Conservation (phyloP, 2,329 filamentous ascomycete species). For the Periconia macrospinosa region DNA sequence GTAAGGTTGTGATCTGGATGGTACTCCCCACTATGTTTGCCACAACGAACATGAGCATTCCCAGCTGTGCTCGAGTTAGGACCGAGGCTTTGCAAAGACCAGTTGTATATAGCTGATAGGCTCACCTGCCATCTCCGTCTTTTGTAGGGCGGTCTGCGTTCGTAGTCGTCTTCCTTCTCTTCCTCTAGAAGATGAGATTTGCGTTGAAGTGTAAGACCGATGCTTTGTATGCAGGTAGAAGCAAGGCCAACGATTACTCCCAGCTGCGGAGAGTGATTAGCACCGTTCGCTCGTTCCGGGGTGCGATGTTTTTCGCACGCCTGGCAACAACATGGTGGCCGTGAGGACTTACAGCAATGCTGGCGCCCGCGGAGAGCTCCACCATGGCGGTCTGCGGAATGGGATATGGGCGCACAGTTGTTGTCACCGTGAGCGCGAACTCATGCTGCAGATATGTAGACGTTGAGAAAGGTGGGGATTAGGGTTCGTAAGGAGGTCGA, state of each 20-base stretch:
- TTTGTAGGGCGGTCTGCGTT: constrained; percentile 82
- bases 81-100: neutral
- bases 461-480: neutral
- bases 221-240: constrained; percentile 91
- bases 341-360: constrained; percentile 42
- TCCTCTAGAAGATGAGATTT: constrained; percentile 99
- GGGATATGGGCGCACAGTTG: constrained; percentile 21
- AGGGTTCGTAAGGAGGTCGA: neutral
- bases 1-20: constrained; percentile 95
- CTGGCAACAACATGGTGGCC: neutral
- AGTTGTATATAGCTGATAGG: neutral
- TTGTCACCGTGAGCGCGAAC: constrained; percentile 33
- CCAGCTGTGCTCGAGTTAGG: constrained; percentile 53
- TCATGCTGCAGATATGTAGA: constrained; percentile 26
- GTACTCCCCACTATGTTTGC: constrained; percentile 94
- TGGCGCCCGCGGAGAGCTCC: constrained; percentile 45
- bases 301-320: neutral
- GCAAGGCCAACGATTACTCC: constrained; percentile 91
- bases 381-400: constrained; percentile 34
- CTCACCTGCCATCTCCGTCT: constrained; percentile 84
- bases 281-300: constrained; percentile 4
- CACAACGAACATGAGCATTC: constrained; percentile 95
- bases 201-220: constrained; percentile 92
- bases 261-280: constrained; percentile 57
- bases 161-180: constrained; percentile 78